Evolutionary conservation across 2,329 filamentous ascomycete genomes (phyloP).

Genomic region (Knufia petricola): DNA sequence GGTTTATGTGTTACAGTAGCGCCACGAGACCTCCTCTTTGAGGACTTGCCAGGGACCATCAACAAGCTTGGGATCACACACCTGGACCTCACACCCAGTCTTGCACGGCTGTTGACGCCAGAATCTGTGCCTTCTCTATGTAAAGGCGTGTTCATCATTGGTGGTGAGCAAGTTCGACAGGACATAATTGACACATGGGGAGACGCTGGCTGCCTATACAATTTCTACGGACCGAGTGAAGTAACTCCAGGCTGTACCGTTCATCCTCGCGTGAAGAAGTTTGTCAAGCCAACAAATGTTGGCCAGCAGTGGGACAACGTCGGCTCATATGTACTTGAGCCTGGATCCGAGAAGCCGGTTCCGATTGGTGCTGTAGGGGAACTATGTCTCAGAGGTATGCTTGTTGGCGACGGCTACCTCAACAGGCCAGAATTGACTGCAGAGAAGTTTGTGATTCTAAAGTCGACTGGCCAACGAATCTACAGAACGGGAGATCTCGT

Average conservation of each 20-base stretch:
- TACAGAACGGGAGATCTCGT: slow-evolving; percentile 89
- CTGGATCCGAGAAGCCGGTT: slow-evolving; percentile 60
- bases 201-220: slow-evolving; percentile 69
- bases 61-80: slow-evolving; percentile 68
- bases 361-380: slow-evolving; percentile 73
- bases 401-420: slow-evolving; percentile 84
- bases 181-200: slow-evolving; percentile 87
- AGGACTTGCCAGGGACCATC: slow-evolving; percentile 68
- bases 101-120: slow-evolving; percentile 69
- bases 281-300: slow-evolving; percentile 79
- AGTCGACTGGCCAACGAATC: slow-evolving; percentile 49
- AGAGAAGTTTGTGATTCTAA: slow-evolving; percentile 63
- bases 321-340: slow-evolving; percentile 66
- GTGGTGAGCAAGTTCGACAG: slow-evolving; percentile 77
- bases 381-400: slow-evolving; percentile 74
- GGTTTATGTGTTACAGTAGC: slow-evolving; percentile 77
- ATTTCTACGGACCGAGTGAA: slow-evolving; percentile 86
- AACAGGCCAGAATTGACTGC: slow-evolving; percentile 67
- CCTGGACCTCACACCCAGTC: slow-evolving; percentile 81
- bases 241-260: slow-evolving; percentile 89
- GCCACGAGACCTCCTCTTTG: slow-evolving; percentile 73
- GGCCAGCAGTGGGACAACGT: slow-evolving; percentile 81
- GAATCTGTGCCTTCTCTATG: slow-evolving; percentile 71
- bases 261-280: slow-evolving; percentile 67
- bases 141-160: slow-evolving; percentile 82